phyloP scores from a whole-genome alignment of 345 rosid species.

The Salix suchowensis region DNA sequence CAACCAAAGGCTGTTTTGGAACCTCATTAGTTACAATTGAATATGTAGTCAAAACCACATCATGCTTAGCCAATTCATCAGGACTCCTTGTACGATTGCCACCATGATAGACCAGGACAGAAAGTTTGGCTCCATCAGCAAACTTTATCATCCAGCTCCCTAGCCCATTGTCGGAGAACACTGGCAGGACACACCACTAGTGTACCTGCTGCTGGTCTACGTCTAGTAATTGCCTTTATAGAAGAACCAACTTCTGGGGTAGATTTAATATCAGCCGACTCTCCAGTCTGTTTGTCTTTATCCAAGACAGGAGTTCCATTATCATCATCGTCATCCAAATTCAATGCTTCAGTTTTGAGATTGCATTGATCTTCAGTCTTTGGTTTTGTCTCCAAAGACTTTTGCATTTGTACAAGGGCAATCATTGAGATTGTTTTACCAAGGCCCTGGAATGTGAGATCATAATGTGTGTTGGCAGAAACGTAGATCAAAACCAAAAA shows the following conservation, averaged over 20 bases:
- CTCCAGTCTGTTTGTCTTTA: conserved; percentile 39
- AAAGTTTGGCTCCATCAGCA: conserved; percentile 58
- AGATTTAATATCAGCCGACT: conserved; percentile 29
- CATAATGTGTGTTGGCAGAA: conserved; percentile 1
- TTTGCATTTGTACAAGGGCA: conserved; percentile 86
- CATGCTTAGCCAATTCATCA: conserved; percentile 71
- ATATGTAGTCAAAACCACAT: conserved; percentile 90
- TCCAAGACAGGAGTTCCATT: conserved; percentile 30
- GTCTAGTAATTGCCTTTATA: conserved; percentile 31
- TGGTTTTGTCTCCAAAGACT: conserved; percentile 45
- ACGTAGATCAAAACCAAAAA: not conserved
- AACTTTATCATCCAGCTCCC: conserved; percentile 90
- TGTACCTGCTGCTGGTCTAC: conserved; percentile 82
- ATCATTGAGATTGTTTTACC: conserved; percentile 95
- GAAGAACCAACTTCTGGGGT: conserved; percentile 56
- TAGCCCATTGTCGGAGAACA: conserved; percentile 89
- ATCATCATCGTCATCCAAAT: conserved; percentile 74
- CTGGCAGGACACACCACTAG: conserved; percentile 97
- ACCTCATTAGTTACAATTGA: conserved; percentile 85
- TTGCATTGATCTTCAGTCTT: conserved; percentile 42
- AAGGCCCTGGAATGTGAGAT: conserved; percentile 62
- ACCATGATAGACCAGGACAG: conserved; percentile 78
- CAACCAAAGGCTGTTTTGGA: conserved; percentile 77
- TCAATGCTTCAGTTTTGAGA: conserved; percentile 65
- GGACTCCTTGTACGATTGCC: conserved; percentile 87